Evolutionary conservation across 1,139 yeast species (phyloP), one percentile per base, ranked within the genome.

Genomic region (Magnusiomyces clavatus): DNA sequence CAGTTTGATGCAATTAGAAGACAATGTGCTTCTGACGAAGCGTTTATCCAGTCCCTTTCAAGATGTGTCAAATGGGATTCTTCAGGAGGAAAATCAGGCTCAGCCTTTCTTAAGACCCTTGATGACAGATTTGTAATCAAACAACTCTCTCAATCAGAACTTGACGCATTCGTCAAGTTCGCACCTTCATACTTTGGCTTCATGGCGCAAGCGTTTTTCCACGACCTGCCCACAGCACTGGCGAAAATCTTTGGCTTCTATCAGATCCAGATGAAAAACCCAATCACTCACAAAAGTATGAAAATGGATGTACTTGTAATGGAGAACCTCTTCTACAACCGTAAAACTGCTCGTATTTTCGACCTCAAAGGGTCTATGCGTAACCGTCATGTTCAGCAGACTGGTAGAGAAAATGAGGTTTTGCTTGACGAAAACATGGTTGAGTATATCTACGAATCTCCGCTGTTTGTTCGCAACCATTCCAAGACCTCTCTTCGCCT

Each of bases 301-400:
- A 83, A 86, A 57, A 84, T 90, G 86, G 96, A 92, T 67, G 86
- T 92, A 43, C 76, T 94, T 56, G 92, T 94, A 50, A 92, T 90
- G 97, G 99, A 94, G 69, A 92, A 94, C 64, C 71, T 94, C 54
- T 92, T 92, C 62, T 92, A 90, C 67, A 86, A 86, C 61, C 78
- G 83, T 53, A 85, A 85, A 59, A 85, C 94, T 54, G 77, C 89
- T 16, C 73, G 97, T 40, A 89, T 92, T 46, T 94, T 92, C 69
- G 99, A 94, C 68, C 76, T 94, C 66, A 94, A 94, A 68, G 99
- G 99, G 0, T 89, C 97, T 0, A 92, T 94, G 98, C 75, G 98
- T 56, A 94, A 94, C 67, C 76, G 99, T 57, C 97, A 90, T 63
- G 98, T 90, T 37, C 86, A 92, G 60, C 96, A 90, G 66, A 94